Conservation (phyloP, 306 rosid genomes). For the Hylodesmum podocarpum region DNA sequence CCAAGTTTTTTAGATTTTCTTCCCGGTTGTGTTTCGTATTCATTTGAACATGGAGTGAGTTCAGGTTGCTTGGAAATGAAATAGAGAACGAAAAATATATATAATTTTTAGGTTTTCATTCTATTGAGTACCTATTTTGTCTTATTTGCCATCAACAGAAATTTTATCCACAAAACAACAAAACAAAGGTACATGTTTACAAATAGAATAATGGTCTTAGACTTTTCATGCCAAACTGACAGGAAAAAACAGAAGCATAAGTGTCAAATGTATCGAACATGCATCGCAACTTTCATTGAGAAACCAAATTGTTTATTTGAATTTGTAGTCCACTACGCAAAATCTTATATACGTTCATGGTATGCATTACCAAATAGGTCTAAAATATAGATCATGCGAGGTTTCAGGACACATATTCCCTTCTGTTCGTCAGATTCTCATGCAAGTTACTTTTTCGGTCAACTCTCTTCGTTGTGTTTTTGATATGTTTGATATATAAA, state of each 20-base stretch:
- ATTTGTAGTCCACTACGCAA: slow-evolving; percentile 3
- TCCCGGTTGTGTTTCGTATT: neutral
- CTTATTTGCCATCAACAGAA: neutral
- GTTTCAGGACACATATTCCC: slow-evolving; percentile 35
- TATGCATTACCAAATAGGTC: slow-evolving; percentile 28
- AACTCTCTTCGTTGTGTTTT: slow-evolving; percentile 32
- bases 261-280: neutral
- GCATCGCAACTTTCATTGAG: neutral
- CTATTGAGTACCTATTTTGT: neutral
- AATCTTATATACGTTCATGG: slow-evolving; percentile 37
- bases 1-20: neutral
- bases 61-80: slow-evolving; percentile 9
- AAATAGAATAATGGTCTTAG: neutral
- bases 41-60: neutral
- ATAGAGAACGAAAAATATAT: neutral
- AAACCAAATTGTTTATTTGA: slow-evolving; percentile 25
- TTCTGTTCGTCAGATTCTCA: slow-evolving; percentile 17
- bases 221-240: neutral
- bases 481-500: neutral
- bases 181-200: slow-evolving; percentile 7
- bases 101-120: neutral
- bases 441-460: slow-evolving; percentile 38
- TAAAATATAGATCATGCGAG: slow-evolving; percentile 20
- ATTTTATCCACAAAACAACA: slow-evolving; percentile 5
- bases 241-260: neutral